These are phyloP conservation scores for Jackrogersella minutella DNA, from an alignment of 495 filamentous ascomycete species.

Conservation along the genomic window DNA sequence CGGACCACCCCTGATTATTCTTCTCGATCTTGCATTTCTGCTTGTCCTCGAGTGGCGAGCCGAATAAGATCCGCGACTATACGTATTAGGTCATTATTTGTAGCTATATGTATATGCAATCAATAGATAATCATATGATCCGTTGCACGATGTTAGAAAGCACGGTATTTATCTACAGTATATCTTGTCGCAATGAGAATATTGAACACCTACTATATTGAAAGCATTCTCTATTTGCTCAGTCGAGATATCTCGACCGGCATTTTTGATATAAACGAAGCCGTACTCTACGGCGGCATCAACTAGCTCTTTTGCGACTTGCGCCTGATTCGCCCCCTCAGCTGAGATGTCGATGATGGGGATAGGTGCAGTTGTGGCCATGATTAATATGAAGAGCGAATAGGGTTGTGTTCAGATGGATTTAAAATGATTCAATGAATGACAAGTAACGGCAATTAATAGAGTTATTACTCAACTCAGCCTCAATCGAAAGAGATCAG, in stretches of 20 bases:
- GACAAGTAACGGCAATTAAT: too few relatives aligned
- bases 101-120: not conserved
- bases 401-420: too few relatives aligned
- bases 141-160: not conserved
- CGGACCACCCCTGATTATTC: slow-evolving; percentile 88
- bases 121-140: not conserved
- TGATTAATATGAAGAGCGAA: too few relatives aligned
- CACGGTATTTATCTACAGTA: not conserved
- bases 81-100: slow-evolving; percentile 7
- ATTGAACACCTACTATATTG: slow-evolving; percentile 64
- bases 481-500: too few relatives aligned
- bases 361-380: slow-evolving; percentile 65
- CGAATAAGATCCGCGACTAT: slow-evolving; percentile 83
- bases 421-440: too few relatives aligned
- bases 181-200: not conserved
- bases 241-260: slow-evolving; percentile 69
- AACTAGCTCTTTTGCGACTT: slow-evolving; percentile 75
- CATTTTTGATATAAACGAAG: slow-evolving; percentile 85
- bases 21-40: slow-evolving; percentile 72
- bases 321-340: slow-evolving; percentile 56
- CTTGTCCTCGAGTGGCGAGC: slow-evolving; percentile 75
- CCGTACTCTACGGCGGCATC: slow-evolving; percentile 82
- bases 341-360: slow-evolving; percentile 82
- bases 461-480: too few relatives aligned
- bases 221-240: slow-evolving; percentile 77